Evolutionary conservation across 208 protist genomes (phyloP), one percentile per base, ranked within the genome.

Genomic region (Crithidia expoeki): DNA sequence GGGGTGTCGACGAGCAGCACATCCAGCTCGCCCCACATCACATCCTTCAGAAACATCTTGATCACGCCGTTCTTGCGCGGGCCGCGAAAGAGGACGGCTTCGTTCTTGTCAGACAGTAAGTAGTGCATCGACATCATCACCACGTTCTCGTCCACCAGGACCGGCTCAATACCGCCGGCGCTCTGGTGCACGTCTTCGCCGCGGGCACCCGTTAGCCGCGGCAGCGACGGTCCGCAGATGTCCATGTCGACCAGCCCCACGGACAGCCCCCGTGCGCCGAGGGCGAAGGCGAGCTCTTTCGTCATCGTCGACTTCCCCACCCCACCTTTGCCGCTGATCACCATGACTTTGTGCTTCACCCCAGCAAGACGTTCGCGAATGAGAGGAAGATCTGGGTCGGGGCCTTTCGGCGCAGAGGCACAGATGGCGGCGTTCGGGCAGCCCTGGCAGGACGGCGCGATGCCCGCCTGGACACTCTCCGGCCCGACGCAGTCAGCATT

Each of bases 221-320:
- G 94, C 52, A 96, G 71, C 28, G 88, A 95, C 17, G 99, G 99
- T n/a, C 99, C 99, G 79, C 99, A 99, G 51, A 99, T 98, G 86
- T 99, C 99, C 19, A 99, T 69, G 79, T 99, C 99, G 7, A 99
- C 80, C 14, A 99, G 83, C n/a, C 98, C 99, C 9, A 99, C 98
- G 53, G 72, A 80, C n/a, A 96, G 47, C 11, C 89, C 90, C 21
- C 68, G 68, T 51, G 79, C 81, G 12, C 83, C 89, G 32, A 97
- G 74, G 19, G 84, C 76, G 47, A 98, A 91, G 27, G 90, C 92
- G 32, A 98, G 79, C 81, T 98, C 90, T 72, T 94, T 95, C 3
- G 93, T 96, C 51, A 98, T 68, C 44, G 94, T 98, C 67, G 85
- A 94, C 86, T 98, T 98, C n/a, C 96, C 94, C n/a, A 98, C 94